These are phyloP conservation scores for Avena insularis DNA, from an alignment of 176 grass and related monocot genomes.

Conservation along the genomic window DNA sequence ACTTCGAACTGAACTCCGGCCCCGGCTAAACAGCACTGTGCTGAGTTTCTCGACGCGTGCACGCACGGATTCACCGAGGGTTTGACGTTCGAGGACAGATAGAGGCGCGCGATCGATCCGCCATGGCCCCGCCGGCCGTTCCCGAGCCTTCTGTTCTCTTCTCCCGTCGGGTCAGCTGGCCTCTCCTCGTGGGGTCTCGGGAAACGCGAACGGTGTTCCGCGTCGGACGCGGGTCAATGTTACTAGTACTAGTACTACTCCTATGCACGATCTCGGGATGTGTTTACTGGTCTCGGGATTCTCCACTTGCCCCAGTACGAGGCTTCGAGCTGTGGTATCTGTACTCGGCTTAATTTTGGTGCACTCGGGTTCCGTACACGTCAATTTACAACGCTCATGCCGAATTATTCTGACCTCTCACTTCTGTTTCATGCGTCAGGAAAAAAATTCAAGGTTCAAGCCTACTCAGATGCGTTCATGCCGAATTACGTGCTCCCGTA, in stretches of 20 bases:
- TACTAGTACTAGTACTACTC: too few relatives aligned
- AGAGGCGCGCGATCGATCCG: neutral
- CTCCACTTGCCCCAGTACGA: neutral
- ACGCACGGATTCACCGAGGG: constrained; percentile 9
- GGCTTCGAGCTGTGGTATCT: neutral
- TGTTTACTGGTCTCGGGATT: constrained; percentile 43
- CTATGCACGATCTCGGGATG: too few relatives aligned
- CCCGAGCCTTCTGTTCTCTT: constrained; percentile 61
- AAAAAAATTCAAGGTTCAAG: too few relatives aligned
- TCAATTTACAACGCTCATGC: too few relatives aligned
- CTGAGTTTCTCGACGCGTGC: constrained; percentile 20
- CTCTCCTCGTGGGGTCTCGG: constrained; percentile 46
- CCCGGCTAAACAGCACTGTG: neutral
- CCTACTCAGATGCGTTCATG: too few relatives aligned
- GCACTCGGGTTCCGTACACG: too few relatives aligned
- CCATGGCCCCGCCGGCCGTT: neutral
- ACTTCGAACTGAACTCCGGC: neutral
- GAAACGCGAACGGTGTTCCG: neutral
- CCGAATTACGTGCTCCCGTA: too few relatives aligned
- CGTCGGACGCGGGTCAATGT: neutral
- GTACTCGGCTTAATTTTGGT: too few relatives aligned
- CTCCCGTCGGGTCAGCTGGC: constrained; percentile 15
- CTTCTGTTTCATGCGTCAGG: too few relatives aligned
- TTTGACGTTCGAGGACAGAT: constrained; percentile 33
- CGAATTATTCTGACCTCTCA: too few relatives aligned